Percentiles rank a stretch among this genome's conserved stretches.
Conservation (phyloP, 352 stramenopile genomes). For the Pythium coloratum region DNA sequence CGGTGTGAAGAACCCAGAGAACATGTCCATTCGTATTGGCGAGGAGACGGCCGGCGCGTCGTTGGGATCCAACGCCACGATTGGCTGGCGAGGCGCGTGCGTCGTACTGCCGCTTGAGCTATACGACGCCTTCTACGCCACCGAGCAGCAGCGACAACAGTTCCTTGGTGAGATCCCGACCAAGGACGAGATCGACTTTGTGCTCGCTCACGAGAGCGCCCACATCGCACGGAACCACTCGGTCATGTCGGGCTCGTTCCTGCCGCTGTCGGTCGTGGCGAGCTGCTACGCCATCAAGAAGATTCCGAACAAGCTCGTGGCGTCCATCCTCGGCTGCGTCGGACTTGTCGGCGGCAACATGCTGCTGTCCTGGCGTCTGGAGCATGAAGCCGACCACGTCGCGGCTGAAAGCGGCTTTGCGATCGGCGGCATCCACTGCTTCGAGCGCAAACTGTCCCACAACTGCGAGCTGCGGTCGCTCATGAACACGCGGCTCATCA, state of each 20-base stretch:
- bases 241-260: conserved; percentile 56
- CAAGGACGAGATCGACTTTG: conserved; percentile 80
- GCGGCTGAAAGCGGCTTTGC: conserved; percentile 68
- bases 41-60: conserved; percentile 64
- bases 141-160: conserved; percentile 38
- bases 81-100: conserved; percentile 51
- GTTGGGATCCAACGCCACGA: conserved; percentile 62
- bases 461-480: conserved; percentile 72
- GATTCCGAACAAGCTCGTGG: conserved; percentile 77
- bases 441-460: conserved; percentile 69
- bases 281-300: conserved; percentile 55
- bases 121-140: conserved; percentile 81
- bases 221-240: conserved; percentile 84
- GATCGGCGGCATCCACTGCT: conserved; percentile 67
- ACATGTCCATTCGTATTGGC: conserved; percentile 65
- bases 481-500: conserved; percentile 72
- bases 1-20: conserved; percentile 66
- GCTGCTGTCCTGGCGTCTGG: conserved; percentile 74
- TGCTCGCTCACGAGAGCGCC: conserved; percentile 77
- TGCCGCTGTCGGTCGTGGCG: conserved; percentile 61
- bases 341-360: conserved; percentile 56
- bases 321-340: conserved; percentile 43
- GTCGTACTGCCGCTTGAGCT: conserved; percentile 75
- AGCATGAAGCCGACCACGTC: conserved; percentile 79
- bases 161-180: conserved; percentile 54